Evolutionary conservation across 768 basidiomycete species (phyloP), one percentile per base, ranked within the genome.

Genomic region (Strobilomyces dryophilus): DNA sequence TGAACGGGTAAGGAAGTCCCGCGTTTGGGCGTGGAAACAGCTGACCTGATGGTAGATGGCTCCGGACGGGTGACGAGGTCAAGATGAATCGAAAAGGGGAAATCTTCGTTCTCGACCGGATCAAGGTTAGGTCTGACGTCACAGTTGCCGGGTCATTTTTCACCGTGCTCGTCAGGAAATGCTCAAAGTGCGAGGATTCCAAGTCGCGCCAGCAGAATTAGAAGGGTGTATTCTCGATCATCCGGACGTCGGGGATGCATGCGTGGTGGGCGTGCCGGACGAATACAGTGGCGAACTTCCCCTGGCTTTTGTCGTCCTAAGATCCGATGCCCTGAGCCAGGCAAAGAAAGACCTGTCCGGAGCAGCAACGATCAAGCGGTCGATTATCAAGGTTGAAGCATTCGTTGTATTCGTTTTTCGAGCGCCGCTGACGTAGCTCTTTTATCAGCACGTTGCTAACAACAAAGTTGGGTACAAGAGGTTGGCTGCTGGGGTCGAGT

Each of bases 211-310:
- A 1, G 84, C 85, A 4, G 84, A 85, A 57, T 67, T 85, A 1
- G 84, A 86, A 66, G 84, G 0, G n/a, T 84, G 84, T 64, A 71
- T 86, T 45, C 73, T 87, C 34, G 62, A 74, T 34, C 84, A 86
- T 59, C 73, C 77, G 11, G 80, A 82, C 53, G 84, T 89, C 11
- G 70, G 67, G 5, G 85, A 85, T 60, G 74, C 74, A 1, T 84
- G 85, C 58, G 82, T 87, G 8, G 83, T 90, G 8, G 79, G 85
- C 5, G 63, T 88, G 18, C 76, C 76, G 1, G 85, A 91, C 60
- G 87, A 89, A 21, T 89, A 85, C 63, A 85, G 78, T 52, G 87
- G 89, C 17, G 88, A 92, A 64, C 59, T 87, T n/a, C n/a, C n/a
- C n/a, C n/a, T n/a, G 27, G 27, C 5, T 27, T 90, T 80, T 64